A percentile compares a stretch with the other conserved stretches of the same genome.
These are phyloP conservation scores for Inga oerstediana DNA, from an alignment of 306 rosid species.

Conservation along the genomic window DNA sequence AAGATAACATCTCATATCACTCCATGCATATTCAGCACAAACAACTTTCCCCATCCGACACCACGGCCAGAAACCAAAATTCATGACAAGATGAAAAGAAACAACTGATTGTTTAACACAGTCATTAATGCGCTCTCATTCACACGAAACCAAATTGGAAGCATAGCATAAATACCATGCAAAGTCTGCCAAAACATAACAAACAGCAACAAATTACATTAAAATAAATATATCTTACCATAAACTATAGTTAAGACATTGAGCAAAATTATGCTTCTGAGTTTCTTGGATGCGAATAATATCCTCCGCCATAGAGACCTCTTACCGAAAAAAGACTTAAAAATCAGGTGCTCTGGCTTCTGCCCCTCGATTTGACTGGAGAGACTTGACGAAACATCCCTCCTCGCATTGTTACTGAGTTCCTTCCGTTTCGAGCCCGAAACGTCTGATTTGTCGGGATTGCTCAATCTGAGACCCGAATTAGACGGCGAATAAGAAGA, in stretches of 20 bases:
- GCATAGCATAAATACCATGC: background rate
- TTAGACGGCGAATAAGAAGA: conserved; percentile 26
- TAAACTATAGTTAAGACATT: conserved; percentile 59
- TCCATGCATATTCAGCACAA: background rate
- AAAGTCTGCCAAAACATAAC: conserved; percentile 1
- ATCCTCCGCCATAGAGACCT: conserved; percentile 55
- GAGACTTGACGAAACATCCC: conserved; percentile 23
- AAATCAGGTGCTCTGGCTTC: background rate
- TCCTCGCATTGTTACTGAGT: background rate
- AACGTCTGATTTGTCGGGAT: conserved; percentile 20
- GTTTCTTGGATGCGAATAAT: conserved; percentile 60
- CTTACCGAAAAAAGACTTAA: conserved; percentile 44
- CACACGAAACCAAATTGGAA: background rate
- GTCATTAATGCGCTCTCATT: background rate
- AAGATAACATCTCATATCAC: background rate
- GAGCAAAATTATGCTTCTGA: conserved; percentile 68
- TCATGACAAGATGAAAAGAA: background rate
- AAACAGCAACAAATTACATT: background rate
- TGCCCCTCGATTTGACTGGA: background rate
- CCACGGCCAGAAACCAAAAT: background rate
- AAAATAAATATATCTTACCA: conserved; percentile 40
- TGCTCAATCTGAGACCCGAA: conserved; percentile 21
- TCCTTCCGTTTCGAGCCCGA: conserved; percentile 21
- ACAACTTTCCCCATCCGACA: background rate
- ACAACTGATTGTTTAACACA: background rate